These are phyloP conservation scores for Monosporascus sp. DNA, from an alignment of 2,329 filamentous ascomycete genomes.

Conservation along the genomic window DNA sequence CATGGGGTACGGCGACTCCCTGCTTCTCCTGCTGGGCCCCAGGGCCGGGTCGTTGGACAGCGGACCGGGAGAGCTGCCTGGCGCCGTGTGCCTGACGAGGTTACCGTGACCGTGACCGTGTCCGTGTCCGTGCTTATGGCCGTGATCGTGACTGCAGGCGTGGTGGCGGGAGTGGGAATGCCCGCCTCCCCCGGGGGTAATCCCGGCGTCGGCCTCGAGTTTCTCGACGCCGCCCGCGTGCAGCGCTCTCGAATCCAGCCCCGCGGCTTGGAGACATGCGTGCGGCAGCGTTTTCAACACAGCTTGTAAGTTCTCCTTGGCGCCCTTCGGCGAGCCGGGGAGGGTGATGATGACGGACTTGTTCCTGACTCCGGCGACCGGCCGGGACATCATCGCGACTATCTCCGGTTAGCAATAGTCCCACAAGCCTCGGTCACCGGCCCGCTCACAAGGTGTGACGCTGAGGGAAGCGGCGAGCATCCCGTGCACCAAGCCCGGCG, in stretches of 20 bases:
- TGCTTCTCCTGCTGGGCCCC: conserved; percentile 64
- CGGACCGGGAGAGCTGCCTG: conserved; percentile 41
- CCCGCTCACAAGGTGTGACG: conserved; percentile 78
- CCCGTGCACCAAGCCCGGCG: conserved; percentile 86
- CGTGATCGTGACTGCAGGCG: conserved; percentile 42
- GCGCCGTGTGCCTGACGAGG: conserved; percentile 69
- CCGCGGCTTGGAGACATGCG: conserved; percentile 85
- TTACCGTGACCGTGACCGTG: conserved; percentile 58
- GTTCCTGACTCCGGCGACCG: conserved; percentile 81
- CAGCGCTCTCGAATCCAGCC: conserved; percentile 71
- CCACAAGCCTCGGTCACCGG: neutral
- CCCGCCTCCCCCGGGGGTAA: conserved; percentile 31
- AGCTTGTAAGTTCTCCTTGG: conserved; percentile 85
- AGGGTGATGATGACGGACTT: conserved; percentile 80
- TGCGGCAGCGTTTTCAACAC: conserved; percentile 88
- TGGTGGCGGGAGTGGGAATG: conserved; percentile 34
- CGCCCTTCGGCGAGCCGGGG: conserved; percentile 91
- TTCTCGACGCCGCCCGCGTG: conserved; percentile 79
- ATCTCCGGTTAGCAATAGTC: conserved; percentile 7
- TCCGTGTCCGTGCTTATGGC: conserved; percentile 44
- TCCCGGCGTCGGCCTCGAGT: conserved; percentile 76
- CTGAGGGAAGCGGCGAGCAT: conserved; percentile 83
- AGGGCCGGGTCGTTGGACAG: conserved; percentile 57
- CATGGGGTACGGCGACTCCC: conserved; percentile 90
- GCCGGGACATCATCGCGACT: conserved; percentile 97